Percentiles rank a stretch among this genome's conserved stretches.
Evolutionary conservation across 441 rosid species (phyloP).

Genomic region (Flueggea neowawraea): DNA sequence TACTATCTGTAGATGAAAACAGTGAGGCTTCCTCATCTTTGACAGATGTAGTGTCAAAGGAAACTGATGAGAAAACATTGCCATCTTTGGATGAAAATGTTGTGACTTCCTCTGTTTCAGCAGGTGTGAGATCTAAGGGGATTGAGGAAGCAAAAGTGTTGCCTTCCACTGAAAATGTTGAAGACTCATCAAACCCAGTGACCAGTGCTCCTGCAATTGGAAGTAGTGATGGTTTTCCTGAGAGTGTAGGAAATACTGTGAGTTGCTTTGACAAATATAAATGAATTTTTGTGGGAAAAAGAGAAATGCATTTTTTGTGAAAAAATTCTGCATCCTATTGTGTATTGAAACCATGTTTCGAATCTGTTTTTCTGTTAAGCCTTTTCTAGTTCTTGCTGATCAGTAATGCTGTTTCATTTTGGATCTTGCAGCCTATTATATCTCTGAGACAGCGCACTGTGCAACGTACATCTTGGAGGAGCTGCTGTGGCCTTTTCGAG

Average conservation of each 20-base stretch:
- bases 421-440: slow-evolving; percentile 27
- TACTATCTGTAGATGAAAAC: too few species aligned
- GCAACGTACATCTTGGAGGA: slow-evolving; percentile 60
- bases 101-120: slow-evolving; percentile 3
- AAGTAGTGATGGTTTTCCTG: slow-evolving; percentile 21
- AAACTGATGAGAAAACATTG: slow-evolving; percentile 14
- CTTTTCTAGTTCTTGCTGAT: not conserved
- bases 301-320: too few species aligned
- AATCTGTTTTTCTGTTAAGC: not conserved
- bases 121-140: slow-evolving; percentile 10
- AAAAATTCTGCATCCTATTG: too few species aligned
- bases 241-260: slow-evolving; percentile 32
- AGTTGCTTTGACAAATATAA: slow-evolving; percentile 7
- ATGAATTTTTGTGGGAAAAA: not conserved
- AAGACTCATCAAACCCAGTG: slow-evolving; percentile 7
- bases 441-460: slow-evolving; percentile 21
- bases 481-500: slow-evolving; percentile 78
- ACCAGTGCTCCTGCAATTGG: slow-evolving; percentile 13
- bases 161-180: slow-evolving; percentile 8
- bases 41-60: slow-evolving; percentile 7
- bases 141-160: slow-evolving; percentile 14
- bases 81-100: slow-evolving; percentile 9
- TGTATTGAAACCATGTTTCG: too few species aligned
- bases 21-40: too few species aligned
- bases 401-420: not conserved